A percentile compares a stretch with the other conserved stretches of the same genome.
phyloP scores from a whole-genome alignment of 371 early-diverging fungal genomes.

The Phascolomyces articulosus region DNA sequence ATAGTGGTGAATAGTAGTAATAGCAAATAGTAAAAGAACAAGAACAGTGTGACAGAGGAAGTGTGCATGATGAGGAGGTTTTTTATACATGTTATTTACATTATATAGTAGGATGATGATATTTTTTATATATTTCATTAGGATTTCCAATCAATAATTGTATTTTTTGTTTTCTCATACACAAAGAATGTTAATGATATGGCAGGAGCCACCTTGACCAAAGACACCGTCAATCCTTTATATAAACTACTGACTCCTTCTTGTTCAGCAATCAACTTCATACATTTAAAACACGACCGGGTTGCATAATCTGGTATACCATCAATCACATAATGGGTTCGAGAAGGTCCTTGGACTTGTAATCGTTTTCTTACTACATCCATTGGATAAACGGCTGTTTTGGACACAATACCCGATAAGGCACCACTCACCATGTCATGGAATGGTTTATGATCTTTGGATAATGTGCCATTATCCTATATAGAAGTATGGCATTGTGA shows the following conservation, averaged over 20 bases:
- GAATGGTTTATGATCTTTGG: constrained; percentile 30
- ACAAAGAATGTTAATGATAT: constrained; percentile 89
- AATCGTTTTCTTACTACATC: constrained; percentile 84
- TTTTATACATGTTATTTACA: too few relatives aligned
- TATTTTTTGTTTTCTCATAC: constrained; percentile 61
- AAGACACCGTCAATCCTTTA: constrained; percentile 82
- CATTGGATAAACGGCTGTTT: constrained; percentile 88
- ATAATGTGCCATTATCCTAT: constrained; percentile 33
- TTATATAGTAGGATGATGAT: neutral
- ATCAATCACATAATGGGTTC: constrained; percentile 48
- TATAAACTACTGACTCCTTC: constrained; percentile 89
- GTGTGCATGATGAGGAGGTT: too few relatives aligned
- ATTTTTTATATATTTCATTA: neutral
- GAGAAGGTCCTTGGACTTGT: constrained; percentile 77
- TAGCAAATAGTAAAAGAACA: too few relatives aligned
- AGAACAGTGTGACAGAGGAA: too few relatives aligned
- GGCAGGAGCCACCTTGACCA: constrained; percentile 87
- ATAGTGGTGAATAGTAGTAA: too few relatives aligned
- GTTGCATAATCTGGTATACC: constrained; percentile 54
- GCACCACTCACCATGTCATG: constrained; percentile 85
- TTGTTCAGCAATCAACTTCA: constrained; percentile 61
- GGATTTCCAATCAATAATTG: constrained; percentile 10
- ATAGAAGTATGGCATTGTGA: neutral
- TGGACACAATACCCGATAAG: constrained; percentile 80
- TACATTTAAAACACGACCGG: constrained; percentile 54